Evolutionary conservation across 129 eudicot genomes (phyloP).

Genomic region (Mikania micrantha): DNA sequence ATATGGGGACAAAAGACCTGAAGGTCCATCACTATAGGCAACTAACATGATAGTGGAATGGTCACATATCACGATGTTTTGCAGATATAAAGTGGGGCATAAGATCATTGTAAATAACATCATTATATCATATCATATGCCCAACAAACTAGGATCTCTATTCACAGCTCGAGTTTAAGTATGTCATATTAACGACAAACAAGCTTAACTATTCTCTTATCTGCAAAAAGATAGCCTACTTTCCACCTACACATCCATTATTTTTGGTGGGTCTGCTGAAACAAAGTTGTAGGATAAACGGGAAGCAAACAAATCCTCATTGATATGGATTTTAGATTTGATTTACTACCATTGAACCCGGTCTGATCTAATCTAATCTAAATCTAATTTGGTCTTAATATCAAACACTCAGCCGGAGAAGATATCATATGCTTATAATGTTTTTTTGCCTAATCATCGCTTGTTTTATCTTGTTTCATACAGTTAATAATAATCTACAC

Average conservation of each 20-base stretch:
- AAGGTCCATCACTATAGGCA: slow-evolving; percentile 37
- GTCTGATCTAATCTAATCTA: not conserved
- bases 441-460: not conserved
- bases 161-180: slow-evolving; percentile 9
- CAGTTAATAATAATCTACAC: not conserved
- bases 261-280: slow-evolving; percentile 41
- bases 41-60: slow-evolving; percentile 56
- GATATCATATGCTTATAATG: not conserved
- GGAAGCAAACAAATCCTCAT: slow-evolving; percentile 47
- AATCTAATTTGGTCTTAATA: not conserved
- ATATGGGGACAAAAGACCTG: slow-evolving; percentile 42
- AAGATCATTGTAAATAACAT: slow-evolving; percentile 13
- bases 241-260: slow-evolving; percentile 35
- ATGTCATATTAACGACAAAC: slow-evolving; percentile 31
- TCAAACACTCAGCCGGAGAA: not conserved
- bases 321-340: slow-evolving; percentile 47
- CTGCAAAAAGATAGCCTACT: slow-evolving; percentile 38
- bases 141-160: slow-evolving; percentile 43
- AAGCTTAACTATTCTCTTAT: slow-evolving; percentile 31
- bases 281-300: slow-evolving; percentile 22
- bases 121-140: slow-evolving; percentile 30
- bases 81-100: slow-evolving; percentile 54
- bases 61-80: slow-evolving; percentile 39
- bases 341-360: slow-evolving; percentile 12
- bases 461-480: not conserved